These are phyloP conservation scores for Neofusicoccum sp. DNA, from an alignment of 2,329 filamentous ascomycete species.

Conservation along the genomic window DNA sequence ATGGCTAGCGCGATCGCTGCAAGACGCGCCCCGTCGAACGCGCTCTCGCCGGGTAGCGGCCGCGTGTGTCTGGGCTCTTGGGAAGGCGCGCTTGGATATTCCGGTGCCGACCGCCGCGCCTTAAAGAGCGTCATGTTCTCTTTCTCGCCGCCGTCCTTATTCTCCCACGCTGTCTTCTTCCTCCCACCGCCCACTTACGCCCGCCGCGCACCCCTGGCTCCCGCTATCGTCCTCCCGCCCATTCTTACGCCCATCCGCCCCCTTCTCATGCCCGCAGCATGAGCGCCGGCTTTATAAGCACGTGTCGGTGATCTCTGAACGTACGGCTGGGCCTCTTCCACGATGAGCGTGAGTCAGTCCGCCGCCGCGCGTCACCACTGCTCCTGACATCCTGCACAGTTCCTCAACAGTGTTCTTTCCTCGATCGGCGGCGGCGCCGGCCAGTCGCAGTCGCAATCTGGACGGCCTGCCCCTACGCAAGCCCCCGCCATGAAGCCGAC, in stretches of 20 bases:
- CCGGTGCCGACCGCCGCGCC: conserved; percentile 15
- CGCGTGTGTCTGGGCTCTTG: neutral
- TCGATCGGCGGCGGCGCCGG: conserved; percentile 31
- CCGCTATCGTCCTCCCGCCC: neutral
- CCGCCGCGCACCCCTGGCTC: neutral
- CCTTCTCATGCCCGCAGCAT: conserved; percentile 15
- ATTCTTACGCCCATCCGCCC: neutral
- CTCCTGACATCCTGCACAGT: conserved; percentile 18
- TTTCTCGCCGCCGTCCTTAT: conserved; percentile 2
- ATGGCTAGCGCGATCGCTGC: neutral
- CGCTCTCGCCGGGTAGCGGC: conserved; percentile 5
- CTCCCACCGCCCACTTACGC: neutral
- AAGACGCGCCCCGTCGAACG: conserved; percentile 3
- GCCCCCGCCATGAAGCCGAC: conserved; percentile 14
- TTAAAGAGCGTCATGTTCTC: conserved; percentile 19
- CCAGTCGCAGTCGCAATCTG: conserved; percentile 23
- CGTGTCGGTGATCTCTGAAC: conserved; percentile 17
- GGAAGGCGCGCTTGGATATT: conserved; percentile 9
- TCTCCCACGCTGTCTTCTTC: neutral
- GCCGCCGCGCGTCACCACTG: neutral
- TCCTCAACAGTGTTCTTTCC: conserved; percentile 38
- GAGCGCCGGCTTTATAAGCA: conserved; percentile 4
- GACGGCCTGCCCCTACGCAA: conserved; percentile 25
- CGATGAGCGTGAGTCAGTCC: conserved; percentile 38
- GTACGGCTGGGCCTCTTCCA: conserved; percentile 20